A percentile compares a stretch with the other conserved stretches of the same genome.
Evolutionary conservation across 345 rosid genomes (phyloP).

Genomic region (Salix exigua): DNA sequence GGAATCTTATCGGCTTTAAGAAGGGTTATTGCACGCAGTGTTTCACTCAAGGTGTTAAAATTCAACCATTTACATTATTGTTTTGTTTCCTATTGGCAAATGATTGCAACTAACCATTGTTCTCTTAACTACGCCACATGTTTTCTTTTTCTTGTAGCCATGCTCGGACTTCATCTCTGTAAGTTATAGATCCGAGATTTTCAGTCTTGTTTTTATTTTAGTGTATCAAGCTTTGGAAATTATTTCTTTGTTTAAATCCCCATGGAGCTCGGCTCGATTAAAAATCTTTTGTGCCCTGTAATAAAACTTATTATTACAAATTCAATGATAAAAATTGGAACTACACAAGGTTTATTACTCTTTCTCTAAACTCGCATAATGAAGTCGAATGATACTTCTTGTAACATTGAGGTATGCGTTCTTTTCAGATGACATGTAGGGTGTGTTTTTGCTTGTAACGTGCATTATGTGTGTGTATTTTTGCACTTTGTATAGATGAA

Average conservation of each 20-base stretch:
- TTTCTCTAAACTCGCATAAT: too few species aligned
- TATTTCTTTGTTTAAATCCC: slow-evolving; percentile 3
- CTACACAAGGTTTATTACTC: too few species aligned
- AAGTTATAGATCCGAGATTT: slow-evolving; percentile 30
- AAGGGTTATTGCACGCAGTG: slow-evolving; percentile 89
- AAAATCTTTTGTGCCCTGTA: too few species aligned
- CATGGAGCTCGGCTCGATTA: slow-evolving; percentile 12
- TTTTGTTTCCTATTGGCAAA: slow-evolving; percentile 5
- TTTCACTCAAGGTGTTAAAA: slow-evolving; percentile 76
- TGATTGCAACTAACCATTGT: background rate
- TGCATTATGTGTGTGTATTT: too few species aligned
- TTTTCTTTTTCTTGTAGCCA: slow-evolving; percentile 89
- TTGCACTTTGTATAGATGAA: too few species aligned
- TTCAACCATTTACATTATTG: background rate
- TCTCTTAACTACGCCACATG: slow-evolving; percentile 47
- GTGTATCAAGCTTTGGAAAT: background rate
- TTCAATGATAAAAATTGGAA: too few species aligned
- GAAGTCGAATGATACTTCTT: too few species aligned
- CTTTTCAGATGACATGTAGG: too few species aligned
- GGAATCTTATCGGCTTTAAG: slow-evolving; percentile 93
- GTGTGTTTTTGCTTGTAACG: too few species aligned
- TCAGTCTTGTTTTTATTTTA: background rate
- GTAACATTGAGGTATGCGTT: too few species aligned
- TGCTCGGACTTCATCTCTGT: slow-evolving; percentile 93
- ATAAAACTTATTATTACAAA: too few species aligned